Conservation (phyloP, 2,329 filamentous ascomycete species). For the Ophiosphaerella narmari region DNA sequence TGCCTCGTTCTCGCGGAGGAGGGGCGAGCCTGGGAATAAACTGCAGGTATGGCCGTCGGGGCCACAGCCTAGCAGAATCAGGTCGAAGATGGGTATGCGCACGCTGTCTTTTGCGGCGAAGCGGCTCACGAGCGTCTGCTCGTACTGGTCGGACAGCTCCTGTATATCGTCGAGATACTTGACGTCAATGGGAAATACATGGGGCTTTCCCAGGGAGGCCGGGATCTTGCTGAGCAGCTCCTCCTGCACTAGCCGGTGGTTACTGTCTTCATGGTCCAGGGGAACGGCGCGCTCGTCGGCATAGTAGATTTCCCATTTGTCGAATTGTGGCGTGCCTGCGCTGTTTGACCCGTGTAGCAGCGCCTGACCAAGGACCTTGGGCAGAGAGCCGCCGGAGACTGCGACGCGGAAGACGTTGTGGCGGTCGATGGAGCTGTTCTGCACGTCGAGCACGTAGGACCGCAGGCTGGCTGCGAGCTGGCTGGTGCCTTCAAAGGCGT, state of each 20-base stretch:
- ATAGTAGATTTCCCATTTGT: slow-evolving; percentile 97
- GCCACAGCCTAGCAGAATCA: slow-evolving; percentile 89
- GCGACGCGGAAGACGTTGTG: slow-evolving; percentile 88
- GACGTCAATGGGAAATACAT: slow-evolving; percentile 78
- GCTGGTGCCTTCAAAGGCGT: slow-evolving; percentile 73
- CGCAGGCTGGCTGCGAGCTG: slow-evolving; percentile 78
- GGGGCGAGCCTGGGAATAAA: slow-evolving; percentile 85
- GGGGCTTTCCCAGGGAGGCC: slow-evolving; percentile 65
- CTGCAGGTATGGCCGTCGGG: slow-evolving; percentile 98
- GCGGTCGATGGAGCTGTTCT: slow-evolving; percentile 77
- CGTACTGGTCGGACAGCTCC: slow-evolving; percentile 92
- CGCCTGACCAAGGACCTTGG: slow-evolving; percentile 82
- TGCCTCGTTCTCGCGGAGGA: slow-evolving; percentile 82
- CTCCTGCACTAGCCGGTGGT: slow-evolving; percentile 84
- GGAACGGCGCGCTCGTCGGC: slow-evolving; percentile 96
- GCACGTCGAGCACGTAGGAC: slow-evolving; percentile 78
- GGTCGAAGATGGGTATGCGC: slow-evolving; percentile 91
- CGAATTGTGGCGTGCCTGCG: slow-evolving; percentile 73
- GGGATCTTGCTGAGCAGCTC: slow-evolving; percentile 91
- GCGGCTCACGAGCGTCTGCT: slow-evolving; percentile 79
- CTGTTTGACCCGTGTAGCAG: slow-evolving; percentile 64
- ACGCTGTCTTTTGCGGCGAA: slow-evolving; percentile 95
- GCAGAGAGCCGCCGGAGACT: slow-evolving; percentile 91
- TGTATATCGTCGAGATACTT: slow-evolving; percentile 75
- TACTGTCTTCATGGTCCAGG: slow-evolving; percentile 89